Evolutionary conservation across 371 early-diverging fungal genomes (phyloP), one percentile per base, ranked within the genome.

Genomic region (Mycotypha africana): DNA sequence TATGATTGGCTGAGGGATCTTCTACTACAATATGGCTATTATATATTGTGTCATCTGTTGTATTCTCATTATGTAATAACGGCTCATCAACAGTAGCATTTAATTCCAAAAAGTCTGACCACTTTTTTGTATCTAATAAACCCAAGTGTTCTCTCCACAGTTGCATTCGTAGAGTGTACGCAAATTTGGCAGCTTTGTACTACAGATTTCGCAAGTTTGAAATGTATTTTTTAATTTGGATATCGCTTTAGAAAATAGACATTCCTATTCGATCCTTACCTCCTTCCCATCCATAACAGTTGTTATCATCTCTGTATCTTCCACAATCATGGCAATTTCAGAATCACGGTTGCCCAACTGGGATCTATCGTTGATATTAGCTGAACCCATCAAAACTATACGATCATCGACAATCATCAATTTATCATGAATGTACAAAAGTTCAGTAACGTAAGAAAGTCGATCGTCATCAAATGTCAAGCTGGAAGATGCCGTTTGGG

Each of bases 361-460:
- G 1, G 91, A 90, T 16, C 96, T 78, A 36, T 74, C 74, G 24
- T 74, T 70, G 45, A 70, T 67, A 44, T 73, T 73, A 25, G 74
- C 74, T 19, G 89, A 89, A 3, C 97, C 97, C 68, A 89, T 78
- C 24, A 96, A 65, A 24, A 86, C 85, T 46, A 78, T 76, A 7
- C 78, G 74, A 50, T 92, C 93, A 63, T 96, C 97, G 2, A 91
- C 85, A 55, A 96, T 92, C 82, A 95, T 79, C 31, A 94, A 53
- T 57, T 96, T 96, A 56, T 86, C 84, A 65, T 96, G 97, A 38
- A 95, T 81, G 58, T 96, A 95, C 30, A 94, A 64, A 39, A 88
- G 76, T 60, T 96, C 94, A 5, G 86, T 86, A 0, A 89, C 86
- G 60, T 79, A 78, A 43, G 67, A 58, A 25, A 62, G 60, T 15